phyloP scores from a whole-genome alignment of 225 moss, liverwort and hornwort genomes.

The Climacium dendroides region DNA sequence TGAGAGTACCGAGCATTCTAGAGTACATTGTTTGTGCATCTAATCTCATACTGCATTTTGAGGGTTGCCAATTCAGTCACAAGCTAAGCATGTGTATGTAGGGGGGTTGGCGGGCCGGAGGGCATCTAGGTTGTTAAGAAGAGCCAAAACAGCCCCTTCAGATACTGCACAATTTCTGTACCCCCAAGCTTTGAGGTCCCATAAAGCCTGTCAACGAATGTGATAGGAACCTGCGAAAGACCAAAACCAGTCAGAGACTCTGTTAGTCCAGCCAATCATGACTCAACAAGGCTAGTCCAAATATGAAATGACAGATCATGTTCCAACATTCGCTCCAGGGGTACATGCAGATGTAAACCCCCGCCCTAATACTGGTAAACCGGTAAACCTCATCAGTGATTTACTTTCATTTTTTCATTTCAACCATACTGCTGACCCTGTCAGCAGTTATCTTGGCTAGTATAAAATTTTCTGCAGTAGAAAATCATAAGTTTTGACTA shows the following conservation, averaged over 20 bases:
- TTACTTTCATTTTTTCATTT: neutral
- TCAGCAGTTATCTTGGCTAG: neutral
- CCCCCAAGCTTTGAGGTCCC: slow-evolving; percentile 95
- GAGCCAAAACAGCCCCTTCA: slow-evolving; percentile 84
- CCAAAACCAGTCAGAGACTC: neutral
- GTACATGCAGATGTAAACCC: neutral
- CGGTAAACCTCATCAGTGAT: neutral
- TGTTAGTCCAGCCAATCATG: neutral
- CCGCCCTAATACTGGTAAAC: neutral
- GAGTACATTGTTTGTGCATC: neutral
- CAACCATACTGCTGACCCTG: neutral
- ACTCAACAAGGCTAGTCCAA: neutral
- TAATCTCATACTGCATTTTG: neutral
- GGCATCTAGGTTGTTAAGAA: slow-evolving; percentile 67
- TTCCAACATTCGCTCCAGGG: neutral
- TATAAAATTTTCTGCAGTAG: neutral
- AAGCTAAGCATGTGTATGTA: neutral
- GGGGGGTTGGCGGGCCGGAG: neutral
- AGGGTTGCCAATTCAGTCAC: neutral
- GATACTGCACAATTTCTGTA: slow-evolving; percentile 84
- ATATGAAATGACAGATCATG: neutral
- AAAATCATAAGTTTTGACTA: neutral
- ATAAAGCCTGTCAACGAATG: slow-evolving; percentile 91
- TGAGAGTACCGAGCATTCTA: neutral
- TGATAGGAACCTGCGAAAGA: slow-evolving; percentile 71